Conservation (phyloP, 164 flowering plant genomes). For the Tetrastigma voinierianum region DNA sequence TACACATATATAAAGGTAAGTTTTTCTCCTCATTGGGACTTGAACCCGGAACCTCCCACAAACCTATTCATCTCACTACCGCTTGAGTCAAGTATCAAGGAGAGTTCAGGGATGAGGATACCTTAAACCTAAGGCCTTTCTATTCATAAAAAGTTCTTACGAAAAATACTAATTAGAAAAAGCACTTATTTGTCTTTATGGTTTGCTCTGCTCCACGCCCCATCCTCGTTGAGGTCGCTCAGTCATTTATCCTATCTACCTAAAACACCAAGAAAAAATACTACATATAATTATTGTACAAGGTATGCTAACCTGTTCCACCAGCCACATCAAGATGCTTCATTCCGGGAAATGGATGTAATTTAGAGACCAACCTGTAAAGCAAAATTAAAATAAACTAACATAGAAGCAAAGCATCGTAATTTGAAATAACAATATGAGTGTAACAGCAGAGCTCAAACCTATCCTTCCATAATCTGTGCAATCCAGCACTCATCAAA, state of each 20-base stretch:
- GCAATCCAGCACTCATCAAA: conserved; percentile 91
- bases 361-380: conserved; percentile 72
- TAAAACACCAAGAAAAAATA: neutral
- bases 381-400: conserved; percentile 3
- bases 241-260: neutral
- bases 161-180: too few relatives aligned
- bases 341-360: conserved; percentile 94
- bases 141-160: too few relatives aligned
- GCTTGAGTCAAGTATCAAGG: too few relatives aligned
- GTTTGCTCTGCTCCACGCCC: too few relatives aligned
- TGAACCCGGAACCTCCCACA: too few relatives aligned
- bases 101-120: too few relatives aligned
- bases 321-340: conserved; percentile 99
- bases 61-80: too few relatives aligned
- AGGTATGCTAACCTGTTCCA: conserved; percentile 74
- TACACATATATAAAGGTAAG: too few relatives aligned
- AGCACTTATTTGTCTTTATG: too few relatives aligned
- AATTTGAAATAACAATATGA: conserved; percentile 1
- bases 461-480: conserved; percentile 98
- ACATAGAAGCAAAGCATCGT: neutral
- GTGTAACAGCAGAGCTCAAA: conserved; percentile 20
- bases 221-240: too few relatives aligned
- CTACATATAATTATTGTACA: neutral
- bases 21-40: too few relatives aligned
- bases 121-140: too few relatives aligned